A percentile compares a stretch with the other conserved stretches of the same genome.
Conservation (phyloP, 805 yeast genomes). For the Yarrowia phangngaensis region DNA sequence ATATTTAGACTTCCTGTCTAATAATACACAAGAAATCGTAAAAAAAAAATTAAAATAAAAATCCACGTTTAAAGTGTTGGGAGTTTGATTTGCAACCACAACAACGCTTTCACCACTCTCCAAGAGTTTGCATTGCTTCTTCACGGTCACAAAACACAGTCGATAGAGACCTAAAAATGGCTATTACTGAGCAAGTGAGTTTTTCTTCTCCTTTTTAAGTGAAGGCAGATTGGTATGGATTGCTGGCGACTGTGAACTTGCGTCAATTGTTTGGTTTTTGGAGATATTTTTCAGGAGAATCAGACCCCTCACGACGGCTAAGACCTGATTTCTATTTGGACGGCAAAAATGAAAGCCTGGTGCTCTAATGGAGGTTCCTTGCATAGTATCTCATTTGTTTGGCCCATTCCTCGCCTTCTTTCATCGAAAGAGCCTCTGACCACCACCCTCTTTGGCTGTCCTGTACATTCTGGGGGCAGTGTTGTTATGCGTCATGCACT, state of each 20-base stretch:
- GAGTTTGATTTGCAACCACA: conserved; percentile 10
- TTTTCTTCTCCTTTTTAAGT: no score
- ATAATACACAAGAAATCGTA: no score
- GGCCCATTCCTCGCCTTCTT: no score
- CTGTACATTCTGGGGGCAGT: conserved; percentile 9
- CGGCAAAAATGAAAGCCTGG: no score
- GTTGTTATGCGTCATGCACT: conserved; percentile 23
- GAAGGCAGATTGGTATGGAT: background rate
- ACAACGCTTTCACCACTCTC: conserved; percentile 16
- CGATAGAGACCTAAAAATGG: conserved; percentile 25
- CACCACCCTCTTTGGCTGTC: conserved; percentile 1
- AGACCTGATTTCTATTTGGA: no score
- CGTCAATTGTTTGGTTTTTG: no score
- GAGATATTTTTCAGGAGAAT: no score
- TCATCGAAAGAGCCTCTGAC: no score
- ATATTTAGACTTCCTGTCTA: conserved; percentile 7
- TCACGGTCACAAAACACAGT: conserved; percentile 21
- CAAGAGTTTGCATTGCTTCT: conserved; percentile 25
- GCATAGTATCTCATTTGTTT: no score
- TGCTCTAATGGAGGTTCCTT: no score
- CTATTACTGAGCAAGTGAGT: conserved; percentile 27
- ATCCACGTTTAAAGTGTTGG: conserved; percentile 20
- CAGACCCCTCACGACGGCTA: no score
- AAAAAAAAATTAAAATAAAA: conserved; percentile 10
- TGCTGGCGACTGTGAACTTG: no score